Conservation (phyloP, 805 yeast species). For the Barnettozyma sp. region DNA sequence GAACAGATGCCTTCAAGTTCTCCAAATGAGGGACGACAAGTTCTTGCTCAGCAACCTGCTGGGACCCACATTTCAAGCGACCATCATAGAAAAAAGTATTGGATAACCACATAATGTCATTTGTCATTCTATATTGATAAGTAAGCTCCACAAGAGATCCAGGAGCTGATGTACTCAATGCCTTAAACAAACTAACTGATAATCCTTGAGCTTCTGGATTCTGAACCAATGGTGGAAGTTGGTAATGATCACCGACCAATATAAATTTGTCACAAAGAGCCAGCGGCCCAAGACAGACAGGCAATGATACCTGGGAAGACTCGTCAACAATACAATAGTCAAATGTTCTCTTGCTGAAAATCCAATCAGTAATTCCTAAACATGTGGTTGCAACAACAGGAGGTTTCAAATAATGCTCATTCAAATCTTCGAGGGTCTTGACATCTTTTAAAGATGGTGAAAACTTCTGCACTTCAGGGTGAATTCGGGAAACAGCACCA, state of each 20-base stretch:
- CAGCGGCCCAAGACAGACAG: slow-evolving; percentile 84
- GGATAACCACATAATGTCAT: slow-evolving; percentile 77
- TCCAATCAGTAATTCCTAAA: slow-evolving; percentile 60
- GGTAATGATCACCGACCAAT: slow-evolving; percentile 95
- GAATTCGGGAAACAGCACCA: slow-evolving; percentile 56
- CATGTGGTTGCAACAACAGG: slow-evolving; percentile 87
- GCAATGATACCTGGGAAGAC: slow-evolving; percentile 92
- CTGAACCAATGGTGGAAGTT: slow-evolving; percentile 81
- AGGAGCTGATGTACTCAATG: slow-evolving; percentile 67
- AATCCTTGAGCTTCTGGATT: slow-evolving; percentile 59
- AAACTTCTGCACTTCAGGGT: slow-evolving; percentile 50
- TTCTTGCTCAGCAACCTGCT: slow-evolving; percentile 50
- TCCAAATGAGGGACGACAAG: slow-evolving; percentile 40
- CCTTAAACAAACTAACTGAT: slow-evolving; percentile 69
- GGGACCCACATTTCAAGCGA: slow-evolving; percentile 67
- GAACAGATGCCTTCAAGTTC: slow-evolving; percentile 7
- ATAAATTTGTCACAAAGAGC: slow-evolving; percentile 71
- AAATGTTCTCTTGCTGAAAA: slow-evolving; percentile 52
- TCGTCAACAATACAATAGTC: slow-evolving; percentile 96
- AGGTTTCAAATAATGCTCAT: slow-evolving; percentile 43
- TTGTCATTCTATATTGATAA: slow-evolving; percentile 88
- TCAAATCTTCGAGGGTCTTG: slow-evolving; percentile 39
- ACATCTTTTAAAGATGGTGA: slow-evolving; percentile 39
- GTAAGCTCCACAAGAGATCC: slow-evolving; percentile 68
- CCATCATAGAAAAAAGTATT: slow-evolving; percentile 75